Percentiles rank a stretch among this genome's conserved stretches.
These are phyloP conservation scores for Suillus discolor DNA, from an alignment of 768 basidiomycete species.

Conservation along the genomic window DNA sequence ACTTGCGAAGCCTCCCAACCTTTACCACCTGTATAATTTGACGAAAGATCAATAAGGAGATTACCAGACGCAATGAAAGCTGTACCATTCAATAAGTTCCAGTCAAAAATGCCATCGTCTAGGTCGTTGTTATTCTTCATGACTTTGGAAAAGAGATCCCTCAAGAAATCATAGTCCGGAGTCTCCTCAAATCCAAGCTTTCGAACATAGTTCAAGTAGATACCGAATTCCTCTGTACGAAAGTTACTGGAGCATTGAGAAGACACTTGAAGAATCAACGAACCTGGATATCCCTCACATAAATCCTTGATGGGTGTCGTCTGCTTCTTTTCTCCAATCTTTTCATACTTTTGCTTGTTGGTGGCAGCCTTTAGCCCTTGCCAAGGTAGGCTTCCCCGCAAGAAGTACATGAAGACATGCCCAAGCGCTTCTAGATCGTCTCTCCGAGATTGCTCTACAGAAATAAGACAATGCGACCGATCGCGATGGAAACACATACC, in stretches of 20 bases:
- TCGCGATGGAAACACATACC: slow-evolving; percentile 49
- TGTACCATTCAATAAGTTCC: slow-evolving; percentile 89
- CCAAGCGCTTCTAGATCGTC: slow-evolving; percentile 99
- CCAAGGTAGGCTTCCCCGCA: slow-evolving; percentile 97
- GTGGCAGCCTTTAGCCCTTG: slow-evolving; percentile 99
- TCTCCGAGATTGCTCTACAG: slow-evolving; percentile 83
- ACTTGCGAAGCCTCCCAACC: slow-evolving; percentile 91
- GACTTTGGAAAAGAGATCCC: slow-evolving; percentile 93
- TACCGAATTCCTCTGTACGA: slow-evolving; percentile 89
- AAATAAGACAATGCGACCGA: slow-evolving; percentile 10
- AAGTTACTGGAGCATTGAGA: slow-evolving; percentile 10
- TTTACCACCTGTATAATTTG: slow-evolving; percentile 63
- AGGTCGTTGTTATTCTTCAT: slow-evolving; percentile 88
- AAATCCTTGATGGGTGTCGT: slow-evolving; percentile 97
- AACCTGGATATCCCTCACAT: slow-evolving; percentile 93
- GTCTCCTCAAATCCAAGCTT: slow-evolving; percentile 99
- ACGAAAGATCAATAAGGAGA: slow-evolving; percentile 3
- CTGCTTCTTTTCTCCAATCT: slow-evolving; percentile 99
- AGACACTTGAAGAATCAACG: slow-evolving; percentile 23
- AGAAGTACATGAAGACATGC: slow-evolving; percentile 99
- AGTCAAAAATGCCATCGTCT: slow-evolving; percentile 95
- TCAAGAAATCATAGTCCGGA: slow-evolving; percentile 97
- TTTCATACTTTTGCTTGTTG: slow-evolving; percentile 99
- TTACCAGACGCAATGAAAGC: slow-evolving; percentile 1
- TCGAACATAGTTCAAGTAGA: slow-evolving; percentile 98